Evolutionary conservation across 1,284 basidiomycete species (phyloP), one percentile per base, ranked within the genome.

Genomic region (Leccinum griseonigrum): DNA sequence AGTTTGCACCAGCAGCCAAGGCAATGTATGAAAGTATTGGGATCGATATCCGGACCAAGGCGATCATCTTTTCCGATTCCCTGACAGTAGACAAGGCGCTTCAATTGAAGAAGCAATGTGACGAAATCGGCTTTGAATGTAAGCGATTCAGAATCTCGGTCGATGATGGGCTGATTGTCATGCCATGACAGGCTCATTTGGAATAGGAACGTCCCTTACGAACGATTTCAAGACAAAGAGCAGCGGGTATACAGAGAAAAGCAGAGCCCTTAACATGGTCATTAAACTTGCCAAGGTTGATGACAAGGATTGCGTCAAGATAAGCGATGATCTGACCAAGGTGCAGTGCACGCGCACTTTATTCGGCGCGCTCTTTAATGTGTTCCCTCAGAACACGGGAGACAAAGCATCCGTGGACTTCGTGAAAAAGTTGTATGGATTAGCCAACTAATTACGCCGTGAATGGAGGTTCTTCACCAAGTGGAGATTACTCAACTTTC

Each of bases 281-380:
- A 95, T 97, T 77, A 97, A 97, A 76, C 80, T 98, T 7, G 83
- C 85, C 34, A 83, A 85, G 54, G 88, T 96, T 13, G 80, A 93
- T 68, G 84, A 83, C 11, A 81, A 81, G 63, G 85, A 87, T 1
- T 96, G 94, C 67, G 86, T 98, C 65, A 98, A 98, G 77, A 87
- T 98, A 66, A 95, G 92, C 63, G 96, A 97, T 74, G 95, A 97
- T 68, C 75, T 90, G 62, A 88, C 81, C 6, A 97, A 97, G 85
- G 94, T 92, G 61, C 38, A 69, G 22, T 55, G 1, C 46, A 60
- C n/a, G 59, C 59, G 16, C 18, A n/a, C 4, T 52, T 32, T 40
- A 8, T 48, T 22, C 22, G 22, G 46, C 46, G 11, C 11, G 7
- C 11, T 48, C 43, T 46, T 26, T 14, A 48, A 48, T 7, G 14